Base-by-base conservation (phyloP, 208 protist species). In the Vickermania ingenoplastis region DNA sequence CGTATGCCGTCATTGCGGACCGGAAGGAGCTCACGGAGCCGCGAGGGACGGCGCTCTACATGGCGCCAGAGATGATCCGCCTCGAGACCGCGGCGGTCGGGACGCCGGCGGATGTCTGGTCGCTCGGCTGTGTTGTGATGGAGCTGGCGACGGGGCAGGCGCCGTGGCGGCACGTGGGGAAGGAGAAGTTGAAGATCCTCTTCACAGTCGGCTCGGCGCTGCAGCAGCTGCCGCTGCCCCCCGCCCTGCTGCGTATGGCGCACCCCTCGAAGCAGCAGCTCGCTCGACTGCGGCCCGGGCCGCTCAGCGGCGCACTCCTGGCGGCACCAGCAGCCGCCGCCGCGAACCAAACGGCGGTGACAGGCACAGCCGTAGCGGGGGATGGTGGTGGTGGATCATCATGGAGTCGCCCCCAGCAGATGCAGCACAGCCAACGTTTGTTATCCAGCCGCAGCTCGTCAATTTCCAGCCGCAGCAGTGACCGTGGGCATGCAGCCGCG, bases 1-100 rank as follows among this genome's bases (percentile, higher is more conserved):
- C 59, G 1, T 84, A 83, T 63, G 36, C 36, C 36, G 69, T 84
- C 5, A 51, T 89, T 28, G 67, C 65, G 0, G 78, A 86, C 23
- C 73, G 71, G 53, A 81, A 81, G 23, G 62, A 62, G 24, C 87
- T 95, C 62, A 77, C 73, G 3, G 85, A 95, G 57, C 77, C 90
- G n/a, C 77, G 83, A 11, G 87, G 87, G 17, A 91, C 87, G 26
- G 77, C 78, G 50, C 78, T 83, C 5, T 94, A 91, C 74, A 89
- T 94, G 84, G 73, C 87, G 11, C 87, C 87, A 2, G 81, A 95
- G 73, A 79, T 88, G 72, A 82, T 92, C 53, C 67, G 73, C 51
- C 86, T 91, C 45, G 84, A 91, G 64, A 63, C 73, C 27, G 31
- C 73, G 17, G 61, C 57, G 2, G 83, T 78, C 31, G 82, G 80